A percentile compares a stretch with the other conserved stretches of the same genome.
Conservation (phyloP, 106 monocot genomes). For the Narthecium ossifragum region DNA sequence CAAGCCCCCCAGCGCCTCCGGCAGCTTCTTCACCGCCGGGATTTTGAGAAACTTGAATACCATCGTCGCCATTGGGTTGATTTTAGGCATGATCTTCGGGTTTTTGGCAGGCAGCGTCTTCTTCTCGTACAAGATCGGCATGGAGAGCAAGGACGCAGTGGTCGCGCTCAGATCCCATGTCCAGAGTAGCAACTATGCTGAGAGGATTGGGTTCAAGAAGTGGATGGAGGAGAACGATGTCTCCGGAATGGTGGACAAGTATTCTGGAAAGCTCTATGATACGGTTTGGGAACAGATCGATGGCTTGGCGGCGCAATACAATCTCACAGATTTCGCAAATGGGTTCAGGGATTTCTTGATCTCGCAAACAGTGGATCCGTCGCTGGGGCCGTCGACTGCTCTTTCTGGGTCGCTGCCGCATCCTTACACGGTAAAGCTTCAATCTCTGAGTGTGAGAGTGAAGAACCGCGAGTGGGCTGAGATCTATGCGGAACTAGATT, state of each 20-base stretch:
- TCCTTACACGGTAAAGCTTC: slow-evolving; percentile 35
- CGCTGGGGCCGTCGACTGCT: slow-evolving; percentile 9
- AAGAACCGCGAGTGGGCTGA: slow-evolving; percentile 52
- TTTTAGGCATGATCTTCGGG: slow-evolving; percentile 42
- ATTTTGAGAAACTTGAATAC: slow-evolving; percentile 31
- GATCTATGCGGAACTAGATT: slow-evolving; percentile 47
- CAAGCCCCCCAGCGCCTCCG: background rate
- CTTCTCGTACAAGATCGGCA: slow-evolving; percentile 73
- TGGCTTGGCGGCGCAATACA: slow-evolving; percentile 39
- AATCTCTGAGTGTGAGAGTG: slow-evolving; percentile 16
- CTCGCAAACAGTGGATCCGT: slow-evolving; percentile 9
- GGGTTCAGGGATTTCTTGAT: slow-evolving; percentile 49
- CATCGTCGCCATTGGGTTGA: slow-evolving; percentile 42
- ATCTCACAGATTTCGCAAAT: slow-evolving; percentile 44
- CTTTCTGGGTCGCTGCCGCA: slow-evolving; percentile 20
- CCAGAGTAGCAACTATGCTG: slow-evolving; percentile 56
- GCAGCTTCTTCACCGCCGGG: slow-evolving; percentile 14
- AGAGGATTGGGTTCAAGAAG: slow-evolving; percentile 50
- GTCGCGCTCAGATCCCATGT: slow-evolving; percentile 50
- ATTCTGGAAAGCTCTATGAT: slow-evolving; percentile 50
- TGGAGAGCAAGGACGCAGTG: slow-evolving; percentile 65
- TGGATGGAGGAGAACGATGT: slow-evolving; percentile 65
- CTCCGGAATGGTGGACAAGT: slow-evolving; percentile 39
- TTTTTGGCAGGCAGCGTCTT: slow-evolving; percentile 37
- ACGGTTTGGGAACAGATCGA: slow-evolving; percentile 59